phyloP scores from a whole-genome alignment of 352 stramenopile genomes.

The Bremia lactucae region DNA sequence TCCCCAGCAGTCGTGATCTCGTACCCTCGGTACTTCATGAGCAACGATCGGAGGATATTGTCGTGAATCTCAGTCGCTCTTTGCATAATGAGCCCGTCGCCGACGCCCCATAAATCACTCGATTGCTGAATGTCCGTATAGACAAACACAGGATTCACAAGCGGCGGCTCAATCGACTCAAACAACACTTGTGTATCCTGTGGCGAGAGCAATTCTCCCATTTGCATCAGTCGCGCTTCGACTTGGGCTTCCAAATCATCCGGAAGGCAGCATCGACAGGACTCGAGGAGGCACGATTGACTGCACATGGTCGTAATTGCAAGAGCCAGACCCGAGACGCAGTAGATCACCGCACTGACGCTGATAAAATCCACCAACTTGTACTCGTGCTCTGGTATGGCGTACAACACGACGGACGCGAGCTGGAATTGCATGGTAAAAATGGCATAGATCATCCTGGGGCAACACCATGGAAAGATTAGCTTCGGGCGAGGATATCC shows the following conservation, averaged over 20 bases:
- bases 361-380: conserved; percentile 27
- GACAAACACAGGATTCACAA: conserved; percentile 47
- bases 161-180: conserved; percentile 23
- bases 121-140: conserved; percentile 61
- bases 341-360: conserved; percentile 28
- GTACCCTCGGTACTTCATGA: conserved; percentile 46
- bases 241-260: conserved; percentile 36
- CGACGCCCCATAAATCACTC: conserved; percentile 36
- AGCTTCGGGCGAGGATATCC: too few species aligned
- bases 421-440: conserved; percentile 53
- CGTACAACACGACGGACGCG: conserved; percentile 31
- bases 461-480: neutral
- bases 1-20: conserved; percentile 52
- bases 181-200: conserved; percentile 17
- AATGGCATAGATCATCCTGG: conserved; percentile 40
- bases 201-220: conserved; percentile 23
- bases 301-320: conserved; percentile 38
- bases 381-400: conserved; percentile 15
- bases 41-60: conserved; percentile 28
- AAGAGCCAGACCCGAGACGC: conserved; percentile 24
- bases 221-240: conserved; percentile 27
- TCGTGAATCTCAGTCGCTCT: conserved; percentile 43
- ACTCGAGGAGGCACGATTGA: conserved; percentile 28
- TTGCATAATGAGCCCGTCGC: conserved; percentile 35
- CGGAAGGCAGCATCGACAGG: conserved; percentile 29